A percentile compares a stretch with the other conserved stretches of the same genome.
phyloP scores from a whole-genome alignment of 2,329 filamentous ascomycete genomes.

The Mycosphaerella sp. region DNA sequence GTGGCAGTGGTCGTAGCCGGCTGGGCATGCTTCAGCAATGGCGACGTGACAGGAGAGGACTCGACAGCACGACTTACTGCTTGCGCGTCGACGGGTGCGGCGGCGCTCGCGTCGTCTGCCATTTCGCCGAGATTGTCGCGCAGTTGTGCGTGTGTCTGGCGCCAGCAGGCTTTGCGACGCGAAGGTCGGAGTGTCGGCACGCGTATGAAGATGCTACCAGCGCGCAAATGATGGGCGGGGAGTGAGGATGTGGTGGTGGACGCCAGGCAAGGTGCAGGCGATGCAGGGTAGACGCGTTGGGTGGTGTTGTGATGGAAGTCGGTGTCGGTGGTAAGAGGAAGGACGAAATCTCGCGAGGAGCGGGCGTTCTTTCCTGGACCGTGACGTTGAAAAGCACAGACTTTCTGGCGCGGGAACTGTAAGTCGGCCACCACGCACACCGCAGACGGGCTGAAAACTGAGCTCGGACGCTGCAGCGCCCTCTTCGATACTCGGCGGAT shows the following conservation, averaged over 20 bases:
- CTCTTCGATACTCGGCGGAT: conserved; percentile 26
- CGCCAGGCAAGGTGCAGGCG: conserved; percentile 13
- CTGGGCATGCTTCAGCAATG: conserved; percentile 25
- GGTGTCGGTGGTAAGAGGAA: conserved; percentile 15
- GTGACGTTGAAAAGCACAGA: background rate
- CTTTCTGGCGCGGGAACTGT: conserved; percentile 11
- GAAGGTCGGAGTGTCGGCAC: conserved; percentile 17
- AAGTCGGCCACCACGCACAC: conserved; percentile 6
- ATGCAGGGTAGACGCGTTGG: conserved; percentile 20
- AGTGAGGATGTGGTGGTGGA: conserved; percentile 3
- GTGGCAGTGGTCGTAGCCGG: conserved; percentile 14
- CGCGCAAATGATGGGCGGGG: conserved; percentile 12
- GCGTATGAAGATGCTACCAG: conserved; percentile 14
- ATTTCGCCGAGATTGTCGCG: conserved; percentile 23
- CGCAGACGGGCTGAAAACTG: conserved; percentile 12
- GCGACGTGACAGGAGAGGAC: conserved; percentile 11
- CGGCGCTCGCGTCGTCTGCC: conserved; percentile 29
- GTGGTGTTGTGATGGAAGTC: conserved; percentile 22
- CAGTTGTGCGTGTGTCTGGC: conserved; percentile 8
- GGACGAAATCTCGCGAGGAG: conserved; percentile 8
- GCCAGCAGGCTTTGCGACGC: conserved; percentile 25
- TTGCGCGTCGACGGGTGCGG: conserved; percentile 26
- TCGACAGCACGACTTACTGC: conserved; percentile 22
- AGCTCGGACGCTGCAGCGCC: conserved; percentile 24
- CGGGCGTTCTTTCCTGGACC: conserved; percentile 3